These are phyloP conservation scores for Sporisorium reilianum DNA, from an alignment of 1,284 basidiomycete genomes.

Conservation along the genomic window DNA sequence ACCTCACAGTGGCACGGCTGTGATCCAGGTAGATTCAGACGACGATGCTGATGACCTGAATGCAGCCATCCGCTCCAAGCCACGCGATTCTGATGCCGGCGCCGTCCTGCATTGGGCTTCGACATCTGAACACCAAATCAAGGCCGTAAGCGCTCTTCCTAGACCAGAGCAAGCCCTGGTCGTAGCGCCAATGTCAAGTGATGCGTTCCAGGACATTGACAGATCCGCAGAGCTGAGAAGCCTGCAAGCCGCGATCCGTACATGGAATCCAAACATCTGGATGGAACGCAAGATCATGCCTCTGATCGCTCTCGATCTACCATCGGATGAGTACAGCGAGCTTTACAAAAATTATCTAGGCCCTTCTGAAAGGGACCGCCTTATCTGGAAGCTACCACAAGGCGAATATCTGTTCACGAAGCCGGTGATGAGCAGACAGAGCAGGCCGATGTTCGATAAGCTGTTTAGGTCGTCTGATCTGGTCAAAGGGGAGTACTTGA, in stretches of 20 bases:
- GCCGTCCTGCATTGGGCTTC: background rate
- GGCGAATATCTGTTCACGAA: no score
- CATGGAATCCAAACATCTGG: background rate
- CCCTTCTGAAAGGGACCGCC: background rate
- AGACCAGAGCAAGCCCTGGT: no score
- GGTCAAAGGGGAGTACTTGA: background rate
- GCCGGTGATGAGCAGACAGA: no score
- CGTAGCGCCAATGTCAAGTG: no score
- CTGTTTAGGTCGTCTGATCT: background rate
- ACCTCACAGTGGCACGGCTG: background rate
- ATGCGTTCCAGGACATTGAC: no score
- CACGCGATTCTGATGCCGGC: no score
- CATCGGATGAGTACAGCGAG: background rate
- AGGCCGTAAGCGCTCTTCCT: no score
- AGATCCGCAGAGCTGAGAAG: background rate
- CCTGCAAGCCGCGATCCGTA: background rate
- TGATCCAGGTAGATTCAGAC: background rate
- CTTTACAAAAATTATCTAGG: background rate
- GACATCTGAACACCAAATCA: no score
- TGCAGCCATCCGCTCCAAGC: background rate
- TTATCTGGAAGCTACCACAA: background rate
- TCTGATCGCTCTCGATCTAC: background rate
- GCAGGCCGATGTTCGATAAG: slow-evolving; percentile 4
- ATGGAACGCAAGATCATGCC: slow-evolving; percentile 1
- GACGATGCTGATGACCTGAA: no score